A percentile compares a stretch with the other conserved stretches of the same genome.
Evolutionary conservation across 2,329 filamentous ascomycete genomes (phyloP).

Genomic region (Amesomyces nigricolor): DNA sequence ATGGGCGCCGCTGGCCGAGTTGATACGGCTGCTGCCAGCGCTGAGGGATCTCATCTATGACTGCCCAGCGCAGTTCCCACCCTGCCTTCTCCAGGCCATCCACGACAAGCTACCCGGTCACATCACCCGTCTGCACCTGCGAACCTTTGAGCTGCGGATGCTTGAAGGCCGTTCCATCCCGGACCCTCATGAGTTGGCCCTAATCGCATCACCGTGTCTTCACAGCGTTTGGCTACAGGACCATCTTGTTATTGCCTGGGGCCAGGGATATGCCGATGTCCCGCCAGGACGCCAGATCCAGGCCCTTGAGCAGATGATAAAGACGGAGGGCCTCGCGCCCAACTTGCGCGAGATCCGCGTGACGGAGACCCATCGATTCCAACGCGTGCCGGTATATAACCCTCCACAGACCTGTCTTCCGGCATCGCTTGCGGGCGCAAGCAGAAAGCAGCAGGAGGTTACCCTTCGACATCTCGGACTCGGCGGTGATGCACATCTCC

Average conservation of each 20-base stretch:
- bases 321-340: background rate
- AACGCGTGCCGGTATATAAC: no score
- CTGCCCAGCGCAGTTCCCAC: constrained; percentile 4
- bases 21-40: background rate
- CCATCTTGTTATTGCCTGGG: no score
- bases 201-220: constrained; percentile 1
- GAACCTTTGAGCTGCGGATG: background rate
- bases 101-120: background rate
- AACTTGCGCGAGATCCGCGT: constrained; percentile 1
- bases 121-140: constrained; percentile 1
- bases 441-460: background rate
- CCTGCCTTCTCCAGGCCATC: background rate
- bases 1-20: constrained; percentile 3
- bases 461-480: background rate
- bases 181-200: background rate
- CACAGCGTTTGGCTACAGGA: background rate
- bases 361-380: no score
- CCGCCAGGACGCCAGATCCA: background rate
- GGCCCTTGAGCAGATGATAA: background rate
- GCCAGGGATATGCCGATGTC: no score
- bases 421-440: no score
- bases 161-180: background rate
- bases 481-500: background rate
- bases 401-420: background rate
- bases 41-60: constrained; percentile 1